These are phyloP conservation scores for Casuarina equisetifolia DNA, from an alignment of 306 rosid species.

Conservation along the genomic window DNA sequence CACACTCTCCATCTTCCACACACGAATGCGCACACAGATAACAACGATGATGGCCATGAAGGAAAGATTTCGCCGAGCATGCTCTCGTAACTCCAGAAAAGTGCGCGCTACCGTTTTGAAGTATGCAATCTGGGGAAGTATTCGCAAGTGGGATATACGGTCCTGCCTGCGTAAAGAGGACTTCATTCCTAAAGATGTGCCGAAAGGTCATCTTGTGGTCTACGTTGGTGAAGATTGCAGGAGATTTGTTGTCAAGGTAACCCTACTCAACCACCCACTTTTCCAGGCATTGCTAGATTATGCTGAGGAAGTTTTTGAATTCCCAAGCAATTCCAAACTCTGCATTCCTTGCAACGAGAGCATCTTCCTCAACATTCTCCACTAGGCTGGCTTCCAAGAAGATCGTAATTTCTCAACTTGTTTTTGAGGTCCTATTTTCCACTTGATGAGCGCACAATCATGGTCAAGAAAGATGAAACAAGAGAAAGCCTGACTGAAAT, in stretches of 20 bases:
- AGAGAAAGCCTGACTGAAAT: neutral
- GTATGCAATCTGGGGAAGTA: conserved; percentile 16
- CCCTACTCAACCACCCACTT: conserved; percentile 50
- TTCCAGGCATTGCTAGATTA: conserved; percentile 53
- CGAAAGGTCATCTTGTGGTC: conserved; percentile 65
- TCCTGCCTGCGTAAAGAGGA: conserved; percentile 11
- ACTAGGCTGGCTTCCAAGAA: conserved; percentile 21
- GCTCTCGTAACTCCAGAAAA: conserved; percentile 28
- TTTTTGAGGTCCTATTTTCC: conserved; percentile 15
- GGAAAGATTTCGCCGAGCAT: conserved; percentile 20
- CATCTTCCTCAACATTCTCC: conserved; percentile 49
- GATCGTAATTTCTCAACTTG: conserved; percentile 13
- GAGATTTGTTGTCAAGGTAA: conserved; percentile 61
- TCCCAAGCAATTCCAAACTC: conserved; percentile 44
- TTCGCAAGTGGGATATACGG: conserved; percentile 19
- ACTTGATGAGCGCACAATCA: conserved; percentile 1
- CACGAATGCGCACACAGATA: conserved; percentile 2
- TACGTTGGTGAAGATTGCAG: conserved; percentile 66
- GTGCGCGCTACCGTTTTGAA: conserved; percentile 24
- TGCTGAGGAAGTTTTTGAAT: conserved; percentile 66
- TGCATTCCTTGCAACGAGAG: conserved; percentile 62
- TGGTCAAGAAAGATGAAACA: neutral
- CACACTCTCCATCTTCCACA: neutral
- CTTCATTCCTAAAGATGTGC: conserved; percentile 59
- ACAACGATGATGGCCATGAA: conserved; percentile 22